Base-by-base conservation (phyloP, 2,329 filamentous ascomycete genomes). In the Neopestalotiopsis clavispora region DNA sequence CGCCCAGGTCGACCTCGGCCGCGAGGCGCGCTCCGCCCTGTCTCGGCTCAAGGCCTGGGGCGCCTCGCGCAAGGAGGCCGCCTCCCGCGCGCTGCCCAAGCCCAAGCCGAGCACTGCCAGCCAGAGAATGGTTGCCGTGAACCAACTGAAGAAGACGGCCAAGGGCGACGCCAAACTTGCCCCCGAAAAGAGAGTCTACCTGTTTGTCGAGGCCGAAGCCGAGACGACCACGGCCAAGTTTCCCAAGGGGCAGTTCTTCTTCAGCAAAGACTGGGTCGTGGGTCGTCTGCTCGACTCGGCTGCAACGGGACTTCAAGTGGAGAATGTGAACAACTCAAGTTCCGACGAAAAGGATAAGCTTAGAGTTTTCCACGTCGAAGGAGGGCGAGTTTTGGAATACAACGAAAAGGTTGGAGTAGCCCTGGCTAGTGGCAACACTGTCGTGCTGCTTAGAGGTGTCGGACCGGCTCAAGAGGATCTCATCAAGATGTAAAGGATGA, bases 301-400 rank as follows among this genome's bases (percentile, higher is more conserved):
- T 17, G 94, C 94, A 0, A 91, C 88, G 80, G 87, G 88, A 68
- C 79, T 97, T 69, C 93, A 95, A 81, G 90, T 97, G 9, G 87
- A 92, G 76, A 97, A 97, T 73, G 81, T 95, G 71, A 97, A 97
- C 77, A 97, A 97, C 75, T 86, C 92, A 74, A 91, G 89, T 0
- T 88, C 87, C 2, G 87, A 91, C 13, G 94, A 97, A 82, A 90
- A 92, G 78, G 91, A 94, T 69, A 92, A 92, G 80, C 79, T 99
- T 72, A 84, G 96, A 9, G 90, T 99, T 0, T 99, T 97, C 76
- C 95, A 98, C 78, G 93, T 99, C 0, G 95, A 99, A 78, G 93
- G 92, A 0, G 96, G 96, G 0, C 85, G 94, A 69, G 80, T 99
- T 71, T 80, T 99, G 71, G 95, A 96, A 70, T 99, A 97, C 76